Evolutionary conservation across 2,329 filamentous ascomycete species (phyloP).

Genomic region (Diplodia mutila): DNA sequence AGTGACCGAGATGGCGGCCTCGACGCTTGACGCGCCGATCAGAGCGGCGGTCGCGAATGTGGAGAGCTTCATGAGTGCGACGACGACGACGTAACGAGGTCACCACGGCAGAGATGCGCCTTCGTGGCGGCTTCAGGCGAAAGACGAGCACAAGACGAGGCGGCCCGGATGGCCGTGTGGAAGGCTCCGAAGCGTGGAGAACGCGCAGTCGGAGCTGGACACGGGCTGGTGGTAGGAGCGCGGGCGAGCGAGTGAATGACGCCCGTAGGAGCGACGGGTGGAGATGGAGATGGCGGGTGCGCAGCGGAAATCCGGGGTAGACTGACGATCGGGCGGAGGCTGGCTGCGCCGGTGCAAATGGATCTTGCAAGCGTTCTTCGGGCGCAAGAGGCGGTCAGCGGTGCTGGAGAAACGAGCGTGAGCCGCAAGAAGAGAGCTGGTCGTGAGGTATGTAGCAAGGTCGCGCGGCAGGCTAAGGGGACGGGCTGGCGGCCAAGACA

Average conservation of each 20-base stretch:
- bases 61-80: constrained; percentile 40
- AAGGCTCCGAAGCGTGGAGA: not conserved
- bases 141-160: not conserved
- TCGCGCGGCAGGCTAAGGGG: constrained; percentile 2
- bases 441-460: constrained; percentile 20
- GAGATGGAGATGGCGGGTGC: constrained; percentile 25
- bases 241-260: constrained; percentile 21
- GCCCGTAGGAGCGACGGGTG: constrained; percentile 5
- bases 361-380: not conserved
- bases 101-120: not conserved
- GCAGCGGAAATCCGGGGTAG: constrained; percentile 24
- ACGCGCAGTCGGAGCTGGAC: constrained; percentile 4
- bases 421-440: not conserved
- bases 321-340: constrained; percentile 6
- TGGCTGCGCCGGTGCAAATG: not conserved
- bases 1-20: constrained; percentile 36
- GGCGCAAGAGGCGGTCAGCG: not conserved
- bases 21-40: constrained; percentile 37
- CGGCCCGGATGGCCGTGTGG: not conserved
- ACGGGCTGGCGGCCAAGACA: constrained; percentile 8
- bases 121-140: not conserved
- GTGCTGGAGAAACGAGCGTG: constrained; percentile 10
- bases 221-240: constrained; percentile 19
- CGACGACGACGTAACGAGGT: not conserved
- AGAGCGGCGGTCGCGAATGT: constrained; percentile 38